phyloP scores from a whole-genome alignment of 306 rosid species.

The Quercus berberidifolia region DNA sequence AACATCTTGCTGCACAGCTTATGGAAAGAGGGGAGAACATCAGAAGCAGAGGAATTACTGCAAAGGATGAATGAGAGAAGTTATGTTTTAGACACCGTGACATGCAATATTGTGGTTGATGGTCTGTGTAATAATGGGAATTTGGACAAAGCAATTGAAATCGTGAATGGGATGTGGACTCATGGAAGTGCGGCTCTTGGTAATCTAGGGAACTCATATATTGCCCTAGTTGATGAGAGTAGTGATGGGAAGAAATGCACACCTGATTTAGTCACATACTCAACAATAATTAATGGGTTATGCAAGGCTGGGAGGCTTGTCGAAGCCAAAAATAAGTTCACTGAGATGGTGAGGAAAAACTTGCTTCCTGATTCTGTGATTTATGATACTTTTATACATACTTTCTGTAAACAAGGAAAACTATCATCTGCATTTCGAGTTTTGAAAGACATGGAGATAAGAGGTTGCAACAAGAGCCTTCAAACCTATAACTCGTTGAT shows the following conservation, averaged over 20 bases:
- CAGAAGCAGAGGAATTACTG: slow-evolving; percentile 78
- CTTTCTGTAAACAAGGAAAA: slow-evolving; percentile 78
- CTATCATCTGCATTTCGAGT: slow-evolving; percentile 89
- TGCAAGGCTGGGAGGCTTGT: slow-evolving; percentile 83
- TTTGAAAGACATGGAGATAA: slow-evolving; percentile 93
- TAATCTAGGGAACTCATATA: slow-evolving; percentile 50
- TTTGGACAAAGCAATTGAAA: slow-evolving; percentile 78
- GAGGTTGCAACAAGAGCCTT: slow-evolving; percentile 83
- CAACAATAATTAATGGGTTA: slow-evolving; percentile 67
- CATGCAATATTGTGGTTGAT: slow-evolving; percentile 79
- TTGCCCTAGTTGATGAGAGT: slow-evolving; percentile 50
- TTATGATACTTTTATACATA: slow-evolving; percentile 58
- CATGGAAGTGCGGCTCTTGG: slow-evolving; percentile 64
- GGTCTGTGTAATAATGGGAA: slow-evolving; percentile 81
- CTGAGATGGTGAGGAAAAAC: slow-evolving; percentile 75
- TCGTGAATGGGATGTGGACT: slow-evolving; percentile 82
- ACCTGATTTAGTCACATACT: slow-evolving; percentile 78
- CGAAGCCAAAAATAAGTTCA: slow-evolving; percentile 81
- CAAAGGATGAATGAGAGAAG: slow-evolving; percentile 71
- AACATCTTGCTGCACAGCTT: slow-evolving; percentile 81
- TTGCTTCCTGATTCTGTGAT: slow-evolving; percentile 71
- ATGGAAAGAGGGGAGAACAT: slow-evolving; percentile 79
- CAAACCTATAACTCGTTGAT: slow-evolving; percentile 90
- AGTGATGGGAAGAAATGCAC: slow-evolving; percentile 47
- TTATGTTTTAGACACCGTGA: slow-evolving; percentile 66